These are phyloP conservation scores for Anthracocystis walkeri DNA, from an alignment of 1,284 basidiomycete genomes.

Conservation along the genomic window DNA sequence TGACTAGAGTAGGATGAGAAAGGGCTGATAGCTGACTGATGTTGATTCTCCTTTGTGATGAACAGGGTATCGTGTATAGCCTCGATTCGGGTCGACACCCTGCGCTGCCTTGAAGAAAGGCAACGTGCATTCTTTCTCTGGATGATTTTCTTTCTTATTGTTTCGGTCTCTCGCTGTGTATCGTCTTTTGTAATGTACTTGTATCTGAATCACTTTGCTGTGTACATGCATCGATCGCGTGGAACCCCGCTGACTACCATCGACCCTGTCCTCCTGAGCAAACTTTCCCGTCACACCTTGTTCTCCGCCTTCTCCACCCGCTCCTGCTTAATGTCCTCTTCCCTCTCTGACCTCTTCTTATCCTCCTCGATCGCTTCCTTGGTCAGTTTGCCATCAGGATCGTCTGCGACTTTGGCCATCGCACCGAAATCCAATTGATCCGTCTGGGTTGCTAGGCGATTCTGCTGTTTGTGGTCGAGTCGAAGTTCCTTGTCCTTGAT, in stretches of 20 bases:
- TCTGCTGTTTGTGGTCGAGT: constrained; percentile 27
- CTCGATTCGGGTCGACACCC: constrained; percentile 59
- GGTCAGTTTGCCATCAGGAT: constrained; percentile 44
- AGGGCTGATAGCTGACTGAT: background rate
- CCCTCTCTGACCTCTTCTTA: constrained; percentile 13
- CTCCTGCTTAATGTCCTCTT: constrained; percentile 24
- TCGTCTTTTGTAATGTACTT: constrained; percentile 8
- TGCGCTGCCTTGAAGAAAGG: constrained; percentile 33
- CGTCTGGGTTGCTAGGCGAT: constrained; percentile 29
- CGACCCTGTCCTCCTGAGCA: too few species aligned
- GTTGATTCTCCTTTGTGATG: background rate
- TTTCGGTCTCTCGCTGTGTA: background rate
- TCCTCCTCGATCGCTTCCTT: constrained; percentile 39
- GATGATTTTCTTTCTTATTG: background rate
- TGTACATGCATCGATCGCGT: background rate
- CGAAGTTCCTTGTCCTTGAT: constrained; percentile 42
- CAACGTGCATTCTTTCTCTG: too few species aligned
- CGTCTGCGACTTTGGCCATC: constrained; percentile 37
- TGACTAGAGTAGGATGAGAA: background rate
- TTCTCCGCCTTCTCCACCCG: constrained; percentile 35
- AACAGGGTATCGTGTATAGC: constrained; percentile 63
- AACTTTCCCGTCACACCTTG: constrained; percentile 13
- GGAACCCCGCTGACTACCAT: too few species aligned
- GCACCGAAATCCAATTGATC: constrained; percentile 39
- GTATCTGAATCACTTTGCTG: constrained; percentile 2